phyloP scores from a whole-genome alignment of 2,329 filamentous ascomycete species.

The Pseudogymnoascus sp. region DNA sequence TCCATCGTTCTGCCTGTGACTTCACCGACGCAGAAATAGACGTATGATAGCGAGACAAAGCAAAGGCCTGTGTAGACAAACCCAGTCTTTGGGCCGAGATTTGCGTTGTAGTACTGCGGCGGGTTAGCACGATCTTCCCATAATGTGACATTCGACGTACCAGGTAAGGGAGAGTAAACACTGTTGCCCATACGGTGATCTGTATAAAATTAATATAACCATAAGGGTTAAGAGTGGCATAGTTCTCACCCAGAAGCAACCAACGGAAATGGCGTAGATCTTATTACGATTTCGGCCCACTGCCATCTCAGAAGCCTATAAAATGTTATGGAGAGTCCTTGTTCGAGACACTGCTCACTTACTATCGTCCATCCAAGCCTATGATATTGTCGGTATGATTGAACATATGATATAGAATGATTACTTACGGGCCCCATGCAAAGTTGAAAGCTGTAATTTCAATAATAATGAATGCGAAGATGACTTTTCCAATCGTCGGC shows the following conservation, averaged over 20 bases:
- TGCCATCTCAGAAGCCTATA: constrained; percentile 39
- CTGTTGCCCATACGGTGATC: constrained; percentile 36
- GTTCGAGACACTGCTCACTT: background rate
- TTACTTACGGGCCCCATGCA: constrained; percentile 37
- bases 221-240: background rate
- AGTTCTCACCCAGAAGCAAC: constrained; percentile 34
- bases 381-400: background rate
- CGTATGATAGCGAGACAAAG: constrained; percentile 33
- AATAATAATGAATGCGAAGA: constrained; percentile 40
- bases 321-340: background rate
- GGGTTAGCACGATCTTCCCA: background rate
- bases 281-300: constrained; percentile 44
- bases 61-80: constrained; percentile 34
- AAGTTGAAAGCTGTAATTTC: constrained; percentile 42
- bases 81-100: constrained; percentile 35
- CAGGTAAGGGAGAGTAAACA: constrained; percentile 37
- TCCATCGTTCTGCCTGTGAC: constrained; percentile 32
- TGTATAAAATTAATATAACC: background rate
- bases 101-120: constrained; percentile 33
- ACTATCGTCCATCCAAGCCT: background rate
- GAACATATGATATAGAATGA: constrained; percentile 29
- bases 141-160: background rate
- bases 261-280: constrained; percentile 39
- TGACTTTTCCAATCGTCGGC: constrained; percentile 27
- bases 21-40: constrained; percentile 37